Evolutionary conservation across 2,329 filamentous ascomycete genomes (phyloP), one percentile per base, ranked within the genome.

Genomic region (Mycosphaerella arachidis): DNA sequence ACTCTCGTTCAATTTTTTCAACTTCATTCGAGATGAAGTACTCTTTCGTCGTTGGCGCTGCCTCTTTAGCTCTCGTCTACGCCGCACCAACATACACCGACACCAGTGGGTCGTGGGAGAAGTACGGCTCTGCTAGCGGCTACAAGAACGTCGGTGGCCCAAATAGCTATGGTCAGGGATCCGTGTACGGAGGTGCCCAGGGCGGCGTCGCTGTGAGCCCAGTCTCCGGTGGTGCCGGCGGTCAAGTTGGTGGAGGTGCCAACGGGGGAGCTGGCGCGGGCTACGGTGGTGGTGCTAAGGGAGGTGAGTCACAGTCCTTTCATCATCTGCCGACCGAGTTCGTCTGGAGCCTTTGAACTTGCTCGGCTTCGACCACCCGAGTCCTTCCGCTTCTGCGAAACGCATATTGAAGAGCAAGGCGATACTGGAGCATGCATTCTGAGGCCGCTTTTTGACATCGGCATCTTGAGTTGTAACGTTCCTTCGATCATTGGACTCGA

Each of bases 31-130:
- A 52, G 50, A 52, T 52, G 50, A 29, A 30, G 27, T 52, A 52
- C 50, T 52, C 50, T 31, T 52, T 52, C 50, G 30, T 52, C 50
- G n/a, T 52, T 35, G 50, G 50, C 50, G 50, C 50, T 2, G 29
- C 30, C 50, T 31, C 50, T 3, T 18, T 52, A 30, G 50, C 50
- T 31, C 50, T 52, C 27, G 50, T 52, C 50, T 52, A 52, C 18
- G 50, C 27, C 35, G 50, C 50, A 31, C 50, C 50, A n/a, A 18
- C 40, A 13, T 43, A 43, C 13, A 6, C 7, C 13, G 40, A 43
- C 40, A 35, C 7, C 31, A n/a, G 13, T 16, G 18, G 4, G 7
- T 43, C 40, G 13, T 43, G 40, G 40, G 13, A 16, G n/a, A 43
- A 43, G 16, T 7, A n/a, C 4, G 40, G 40, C n/a, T 43, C 40